Evolutionary conservation across 371 early-diverging fungal species (phyloP).

Genomic region (Mortierella sp.): DNA sequence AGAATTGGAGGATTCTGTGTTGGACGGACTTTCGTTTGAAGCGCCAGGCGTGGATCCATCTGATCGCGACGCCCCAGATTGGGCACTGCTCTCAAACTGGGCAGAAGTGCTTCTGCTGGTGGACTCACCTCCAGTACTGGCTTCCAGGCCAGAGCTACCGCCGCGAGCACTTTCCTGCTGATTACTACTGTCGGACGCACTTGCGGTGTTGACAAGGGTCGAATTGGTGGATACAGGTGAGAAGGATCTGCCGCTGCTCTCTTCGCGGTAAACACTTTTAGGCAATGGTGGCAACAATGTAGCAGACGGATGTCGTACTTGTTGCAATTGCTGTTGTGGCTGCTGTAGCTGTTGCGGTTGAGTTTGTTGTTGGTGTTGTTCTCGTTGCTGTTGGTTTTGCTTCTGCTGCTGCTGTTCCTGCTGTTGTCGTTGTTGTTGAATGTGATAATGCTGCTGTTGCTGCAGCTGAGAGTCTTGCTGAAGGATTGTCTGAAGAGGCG

Average conservation of each 20-base stretch:
- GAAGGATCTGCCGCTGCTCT: slow-evolving; percentile 12
- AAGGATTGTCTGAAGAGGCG: slow-evolving; percentile 11
- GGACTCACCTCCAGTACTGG: slow-evolving; percentile 12
- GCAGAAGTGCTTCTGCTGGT: slow-evolving; percentile 10
- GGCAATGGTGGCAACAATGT: slow-evolving; percentile 29
- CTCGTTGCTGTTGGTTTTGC: slow-evolving; percentile 3
- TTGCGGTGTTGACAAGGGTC: slow-evolving; percentile 24
- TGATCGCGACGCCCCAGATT: slow-evolving; percentile 20
- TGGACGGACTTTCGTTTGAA: slow-evolving; percentile 37
- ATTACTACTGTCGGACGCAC: slow-evolving; percentile 13
- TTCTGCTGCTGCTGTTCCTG: slow-evolving; percentile 7
- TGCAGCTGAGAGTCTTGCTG: slow-evolving; percentile 23
- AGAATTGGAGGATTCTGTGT: slow-evolving; percentile 32
- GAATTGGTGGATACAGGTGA: slow-evolving; percentile 34
- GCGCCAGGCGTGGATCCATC: not conserved
- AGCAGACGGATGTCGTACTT: slow-evolving; percentile 11
- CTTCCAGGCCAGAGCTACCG: slow-evolving; percentile 20
- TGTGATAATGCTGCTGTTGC: not conserved
- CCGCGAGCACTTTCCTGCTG: slow-evolving; percentile 23
- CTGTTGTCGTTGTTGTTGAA: slow-evolving; percentile 8
- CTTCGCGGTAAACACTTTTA: slow-evolving; percentile 19
- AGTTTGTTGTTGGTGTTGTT: not conserved
- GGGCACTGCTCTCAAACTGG: slow-evolving; percentile 14
- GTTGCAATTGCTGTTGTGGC: slow-evolving; percentile 8
- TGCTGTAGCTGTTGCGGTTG: not conserved